Base-by-base conservation (phyloP, 805 yeast species). In the Starmerella asiatica region DNA sequence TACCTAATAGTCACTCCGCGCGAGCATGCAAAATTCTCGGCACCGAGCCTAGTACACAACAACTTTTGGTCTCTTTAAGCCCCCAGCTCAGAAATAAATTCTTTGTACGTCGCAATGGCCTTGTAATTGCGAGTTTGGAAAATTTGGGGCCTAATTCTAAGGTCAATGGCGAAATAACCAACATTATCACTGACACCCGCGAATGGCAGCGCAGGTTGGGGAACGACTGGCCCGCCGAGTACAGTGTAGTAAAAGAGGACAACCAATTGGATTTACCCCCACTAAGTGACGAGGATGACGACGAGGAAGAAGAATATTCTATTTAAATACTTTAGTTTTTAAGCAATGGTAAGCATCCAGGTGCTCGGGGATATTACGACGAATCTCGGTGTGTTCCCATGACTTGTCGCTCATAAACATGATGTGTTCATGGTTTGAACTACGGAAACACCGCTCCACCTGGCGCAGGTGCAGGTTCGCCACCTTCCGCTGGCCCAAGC, bases 61-160 rank as follows among this genome's bases (percentile, higher is more conserved):
- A 26, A n/a, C 38, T 59, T 16, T 48, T 59, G 7, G 61, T 56
- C 1, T 50, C 50, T 20, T 49, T 60, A 51, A 58, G 58, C 14
- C 58, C 59, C 19, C 51, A 52, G 42, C 54, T 60, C 39, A 46
- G 61, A 16, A 58, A 56, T 41, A 56, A 59, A 29, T 48, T 56
- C 30, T 60, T 59, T 44, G 55, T 61, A 20, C 52, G 54, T 24
- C 50, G 64, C 3, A 62, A 62, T 9, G 63, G 64, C 17, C 47
- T 48, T 23, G 60, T 54, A 2, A 47, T 61, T 6, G 51, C 55
- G 2, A 52, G 48, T 2, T 37, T 48, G 1, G 56, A 48, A 29
- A 36, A 36, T 3, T 7, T 44, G 14, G 46, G 47, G 11, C 46
- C 47, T 4, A 29, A 29, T 14, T 50, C 50, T 26, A 56, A 55